Evolutionary conservation across 441 rosid genomes (phyloP).

Genomic region (Populus trichocarpa): DNA sequence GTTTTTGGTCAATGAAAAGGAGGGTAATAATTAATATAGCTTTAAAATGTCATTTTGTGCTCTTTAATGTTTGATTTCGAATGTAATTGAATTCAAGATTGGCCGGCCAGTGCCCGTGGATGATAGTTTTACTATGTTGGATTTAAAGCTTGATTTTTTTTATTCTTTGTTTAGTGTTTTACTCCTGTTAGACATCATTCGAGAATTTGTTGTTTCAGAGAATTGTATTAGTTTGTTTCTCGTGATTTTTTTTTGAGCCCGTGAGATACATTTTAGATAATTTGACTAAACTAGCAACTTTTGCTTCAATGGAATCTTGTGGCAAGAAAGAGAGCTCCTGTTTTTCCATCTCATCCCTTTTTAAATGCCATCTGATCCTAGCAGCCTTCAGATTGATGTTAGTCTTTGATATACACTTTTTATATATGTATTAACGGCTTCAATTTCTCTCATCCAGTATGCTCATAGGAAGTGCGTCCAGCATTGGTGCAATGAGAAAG

Average conservation of each 20-base stretch:
- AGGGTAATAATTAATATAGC: background rate
- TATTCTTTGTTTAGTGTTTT: too few species aligned
- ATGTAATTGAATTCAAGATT: background rate
- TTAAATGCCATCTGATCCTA: background rate
- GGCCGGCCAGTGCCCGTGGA: background rate
- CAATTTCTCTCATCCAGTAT: conserved; percentile 41
- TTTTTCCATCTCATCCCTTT: background rate
- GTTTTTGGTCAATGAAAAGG: background rate
- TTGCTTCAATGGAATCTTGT: background rate
- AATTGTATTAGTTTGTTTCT: background rate
- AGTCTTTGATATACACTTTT: background rate
- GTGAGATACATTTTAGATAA: background rate
- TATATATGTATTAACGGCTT: background rate
- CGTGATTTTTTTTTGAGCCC: background rate
- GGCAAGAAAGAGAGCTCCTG: background rate
- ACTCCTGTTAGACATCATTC: background rate
- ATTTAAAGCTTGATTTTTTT: too few species aligned
- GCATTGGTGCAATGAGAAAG: conserved; percentile 93
- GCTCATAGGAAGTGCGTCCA: conserved; percentile 91
- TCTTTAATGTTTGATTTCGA: background rate
- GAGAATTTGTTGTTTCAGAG: background rate
- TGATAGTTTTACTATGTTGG: background rate
- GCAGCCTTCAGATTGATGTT: background rate
- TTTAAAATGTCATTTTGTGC: background rate
- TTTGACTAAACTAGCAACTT: background rate